phyloP scores from a whole-genome alignment of 2,329 filamentous ascomycete genomes.

The Fusarium solani-melongenae region DNA sequence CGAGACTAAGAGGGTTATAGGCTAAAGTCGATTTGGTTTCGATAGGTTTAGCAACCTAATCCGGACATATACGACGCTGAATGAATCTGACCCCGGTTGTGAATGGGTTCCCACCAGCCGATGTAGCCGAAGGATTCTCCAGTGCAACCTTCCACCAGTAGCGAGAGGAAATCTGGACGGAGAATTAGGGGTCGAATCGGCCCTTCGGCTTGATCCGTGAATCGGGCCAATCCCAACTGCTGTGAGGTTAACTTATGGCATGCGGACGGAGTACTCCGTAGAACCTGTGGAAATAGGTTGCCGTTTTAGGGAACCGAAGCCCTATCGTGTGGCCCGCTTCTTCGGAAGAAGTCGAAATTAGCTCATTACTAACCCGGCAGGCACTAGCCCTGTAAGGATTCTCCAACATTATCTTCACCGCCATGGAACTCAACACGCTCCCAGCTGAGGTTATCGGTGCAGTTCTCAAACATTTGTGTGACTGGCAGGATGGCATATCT shows the following conservation, averaged over 20 bases:
- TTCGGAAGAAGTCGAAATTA: neutral
- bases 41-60: neutral
- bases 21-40: neutral
- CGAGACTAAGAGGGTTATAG: neutral
- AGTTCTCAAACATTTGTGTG: neutral
- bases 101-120: neutral
- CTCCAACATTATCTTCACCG: neutral
- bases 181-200: neutral
- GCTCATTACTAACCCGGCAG: neutral
- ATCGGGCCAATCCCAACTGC: neutral
- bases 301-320: neutral
- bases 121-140: neutral
- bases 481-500: neutral
- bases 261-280: neutral
- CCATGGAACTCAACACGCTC: neutral
- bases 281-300: neutral
- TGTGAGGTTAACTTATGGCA: neutral
- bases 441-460: neutral
- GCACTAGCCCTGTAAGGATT: neutral
- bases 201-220: neutral
- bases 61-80: neutral
- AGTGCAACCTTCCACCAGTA: neutral
- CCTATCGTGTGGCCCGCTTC: neutral
- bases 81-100: neutral
- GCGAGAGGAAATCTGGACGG: neutral